A percentile compares a stretch with the other conserved stretches of the same genome.
Conservation (phyloP, 2,329 filamentous ascomycete genomes). For the Parafenestella ontariensis region DNA sequence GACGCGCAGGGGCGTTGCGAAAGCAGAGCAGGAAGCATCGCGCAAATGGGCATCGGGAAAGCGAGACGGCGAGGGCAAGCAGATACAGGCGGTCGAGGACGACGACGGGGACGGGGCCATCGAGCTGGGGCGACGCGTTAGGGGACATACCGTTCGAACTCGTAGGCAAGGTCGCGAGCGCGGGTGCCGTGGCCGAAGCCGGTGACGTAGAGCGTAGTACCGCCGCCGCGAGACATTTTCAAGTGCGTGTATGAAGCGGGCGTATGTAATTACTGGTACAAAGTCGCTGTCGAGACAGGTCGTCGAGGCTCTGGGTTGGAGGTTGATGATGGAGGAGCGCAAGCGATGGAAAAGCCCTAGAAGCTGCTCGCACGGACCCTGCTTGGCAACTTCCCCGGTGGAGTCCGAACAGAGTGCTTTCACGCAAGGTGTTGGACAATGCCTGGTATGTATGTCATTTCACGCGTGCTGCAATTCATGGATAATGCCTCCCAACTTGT, state of each 20-base stretch:
- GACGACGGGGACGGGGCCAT: constrained; percentile 43
- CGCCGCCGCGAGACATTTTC: constrained; percentile 86
- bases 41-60: constrained; percentile 24
- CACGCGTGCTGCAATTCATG: too few species aligned
- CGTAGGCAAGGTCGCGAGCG: constrained; percentile 98
- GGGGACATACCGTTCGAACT: constrained; percentile 99
- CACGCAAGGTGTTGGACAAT: background rate
- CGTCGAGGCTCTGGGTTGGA: constrained; percentile 8
- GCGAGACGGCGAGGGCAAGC: constrained; percentile 19
- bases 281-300: constrained; percentile 11
- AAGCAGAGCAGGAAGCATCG: constrained; percentile 13
- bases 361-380: constrained; percentile 4
- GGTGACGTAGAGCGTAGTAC: constrained; percentile 96
- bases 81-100: constrained; percentile 30
- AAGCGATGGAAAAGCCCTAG: constrained; percentile 10
- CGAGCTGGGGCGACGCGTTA: constrained; percentile 49
- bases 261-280: constrained; percentile 15
- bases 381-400: background rate
- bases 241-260: constrained; percentile 3
- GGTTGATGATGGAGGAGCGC: constrained; percentile 19
- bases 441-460: too few species aligned
- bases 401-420: background rate
- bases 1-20: constrained; percentile 6
- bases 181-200: constrained; percentile 99
- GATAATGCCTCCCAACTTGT: too few species aligned